A percentile compares a stretch with the other conserved stretches of the same genome.
These are phyloP conservation scores for Prunus padus DNA, from an alignment of 306 rosid species.

Conservation along the genomic window DNA sequence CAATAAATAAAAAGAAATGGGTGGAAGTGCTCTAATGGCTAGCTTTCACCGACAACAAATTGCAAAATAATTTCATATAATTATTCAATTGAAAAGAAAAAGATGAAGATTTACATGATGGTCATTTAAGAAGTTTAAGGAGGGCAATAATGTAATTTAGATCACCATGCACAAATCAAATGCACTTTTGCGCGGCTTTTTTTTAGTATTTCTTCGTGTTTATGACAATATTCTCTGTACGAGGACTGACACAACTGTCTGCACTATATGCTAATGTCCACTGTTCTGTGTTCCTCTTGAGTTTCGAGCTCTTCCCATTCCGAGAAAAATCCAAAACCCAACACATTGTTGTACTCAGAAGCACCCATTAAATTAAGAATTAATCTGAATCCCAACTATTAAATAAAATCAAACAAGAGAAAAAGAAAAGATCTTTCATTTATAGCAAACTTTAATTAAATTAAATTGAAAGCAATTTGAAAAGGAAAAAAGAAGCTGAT, in stretches of 20 bases:
- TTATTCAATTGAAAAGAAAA: not conserved
- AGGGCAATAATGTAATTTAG: not conserved
- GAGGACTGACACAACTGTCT: slow-evolving; percentile 26
- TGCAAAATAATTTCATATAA: not conserved
- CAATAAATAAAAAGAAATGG: too few species aligned
- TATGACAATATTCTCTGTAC: slow-evolving; percentile 70
- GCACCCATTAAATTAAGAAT: not conserved
- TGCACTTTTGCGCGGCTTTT: slow-evolving; percentile 48
- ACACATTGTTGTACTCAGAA: not conserved
- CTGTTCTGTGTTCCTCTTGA: slow-evolving; percentile 19
- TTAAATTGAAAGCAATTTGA: not conserved
- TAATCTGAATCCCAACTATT: not conserved
- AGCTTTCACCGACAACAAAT: not conserved
- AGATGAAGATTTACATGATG: not conserved
- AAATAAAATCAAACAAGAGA: not conserved
- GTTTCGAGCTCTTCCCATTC: slow-evolving; percentile 29
- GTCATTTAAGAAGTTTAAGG: not conserved
- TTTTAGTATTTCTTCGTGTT: slow-evolving; percentile 1
- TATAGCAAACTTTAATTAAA: not conserved
- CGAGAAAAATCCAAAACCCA: slow-evolving; percentile 33
- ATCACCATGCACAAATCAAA: slow-evolving; percentile 25
- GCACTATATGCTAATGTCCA: slow-evolving; percentile 12
- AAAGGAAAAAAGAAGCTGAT: slow-evolving; percentile 3
- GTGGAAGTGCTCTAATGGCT: too few species aligned
- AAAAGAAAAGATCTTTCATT: not conserved